These are phyloP conservation scores for Suhomyces faveliae DNA, from an alignment of 805 yeast species.

Conservation along the genomic window DNA sequence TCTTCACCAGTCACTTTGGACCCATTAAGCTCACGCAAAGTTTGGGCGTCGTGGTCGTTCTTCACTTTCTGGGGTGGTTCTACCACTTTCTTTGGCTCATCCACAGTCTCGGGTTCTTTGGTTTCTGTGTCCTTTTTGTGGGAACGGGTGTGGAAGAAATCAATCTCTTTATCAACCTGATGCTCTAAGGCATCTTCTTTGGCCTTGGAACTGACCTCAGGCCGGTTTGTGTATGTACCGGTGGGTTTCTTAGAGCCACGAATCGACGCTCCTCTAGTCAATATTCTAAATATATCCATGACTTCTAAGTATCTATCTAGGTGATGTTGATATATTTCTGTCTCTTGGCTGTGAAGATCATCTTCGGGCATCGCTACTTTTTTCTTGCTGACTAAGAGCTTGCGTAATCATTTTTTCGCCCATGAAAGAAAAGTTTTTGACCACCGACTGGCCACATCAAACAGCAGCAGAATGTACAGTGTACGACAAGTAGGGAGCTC, in stretches of 20 bases:
- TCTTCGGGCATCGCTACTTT: constrained; percentile 1
- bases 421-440: constrained; percentile 4
- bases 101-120: constrained; percentile 15
- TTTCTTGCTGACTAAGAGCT: constrained; percentile 6
- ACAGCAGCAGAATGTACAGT: constrained; percentile 6
- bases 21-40: constrained; percentile 56
- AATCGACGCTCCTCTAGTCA: constrained; percentile 82
- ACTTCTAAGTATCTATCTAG: not conserved
- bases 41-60: constrained; percentile 56
- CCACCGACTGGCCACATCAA: not conserved
- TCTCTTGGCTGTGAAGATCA: not conserved
- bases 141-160: constrained; percentile 72
- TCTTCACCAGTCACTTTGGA: constrained; percentile 82
- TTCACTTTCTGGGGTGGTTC: constrained; percentile 46
- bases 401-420: not conserved
- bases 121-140: constrained; percentile 25
- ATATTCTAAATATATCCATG: constrained; percentile 88
- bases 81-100: constrained; percentile 26
- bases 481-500: constrained; percentile 13
- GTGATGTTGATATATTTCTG: not conserved
- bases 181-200: constrained; percentile 41
- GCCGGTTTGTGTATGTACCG: constrained; percentile 39
- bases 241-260: constrained; percentile 52
- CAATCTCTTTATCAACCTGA: constrained; percentile 69
- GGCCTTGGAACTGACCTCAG: constrained; percentile 25